phyloP scores from a whole-genome alignment of 2,329 filamentous ascomycete species.

The Alternaria incomplexa region DNA sequence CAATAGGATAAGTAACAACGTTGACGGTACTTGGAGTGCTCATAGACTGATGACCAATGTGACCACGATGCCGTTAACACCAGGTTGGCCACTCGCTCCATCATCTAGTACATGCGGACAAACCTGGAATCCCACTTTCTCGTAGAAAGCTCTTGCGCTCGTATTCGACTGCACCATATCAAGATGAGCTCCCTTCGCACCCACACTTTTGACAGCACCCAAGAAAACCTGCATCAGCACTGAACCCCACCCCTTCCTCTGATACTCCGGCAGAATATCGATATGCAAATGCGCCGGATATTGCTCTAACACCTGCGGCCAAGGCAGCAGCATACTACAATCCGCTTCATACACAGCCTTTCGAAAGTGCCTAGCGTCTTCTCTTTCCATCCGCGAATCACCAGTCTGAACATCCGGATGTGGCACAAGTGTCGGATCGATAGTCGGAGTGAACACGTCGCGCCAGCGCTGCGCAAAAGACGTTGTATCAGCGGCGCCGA shows the following conservation, averaged over 20 bases:
- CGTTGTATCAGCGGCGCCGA: conserved; percentile 40
- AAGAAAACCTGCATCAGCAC: conserved; percentile 36
- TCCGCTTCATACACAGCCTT: conserved; percentile 25
- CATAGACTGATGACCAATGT: conserved; percentile 33
- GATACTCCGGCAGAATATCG: conserved; percentile 43
- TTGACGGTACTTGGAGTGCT: background rate
- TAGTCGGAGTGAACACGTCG: conserved; percentile 30
- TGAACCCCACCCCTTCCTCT: conserved; percentile 41
- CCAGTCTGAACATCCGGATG: conserved; percentile 6
- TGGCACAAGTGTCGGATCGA: conserved; percentile 29
- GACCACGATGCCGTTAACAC: conserved; percentile 28
- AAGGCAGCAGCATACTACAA: conserved; percentile 31
- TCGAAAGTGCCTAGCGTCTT: conserved; percentile 22
- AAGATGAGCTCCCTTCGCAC: conserved; percentile 43
- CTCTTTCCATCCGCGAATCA: conserved; percentile 25
- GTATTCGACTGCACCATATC: conserved; percentile 44
- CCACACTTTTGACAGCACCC: conserved; percentile 23
- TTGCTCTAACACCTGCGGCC: conserved; percentile 22
- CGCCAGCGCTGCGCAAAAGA: conserved; percentile 36
- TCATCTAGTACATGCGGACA: conserved; percentile 35
- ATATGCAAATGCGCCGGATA: conserved; percentile 50
- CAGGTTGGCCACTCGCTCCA: conserved; percentile 33
- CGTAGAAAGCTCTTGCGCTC: conserved; percentile 37
- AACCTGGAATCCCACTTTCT: conserved; percentile 30
- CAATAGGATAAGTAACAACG: background rate